Conservation (phyloP, 31 red algal genomes). For the Porphyra umbilicalis region DNA sequence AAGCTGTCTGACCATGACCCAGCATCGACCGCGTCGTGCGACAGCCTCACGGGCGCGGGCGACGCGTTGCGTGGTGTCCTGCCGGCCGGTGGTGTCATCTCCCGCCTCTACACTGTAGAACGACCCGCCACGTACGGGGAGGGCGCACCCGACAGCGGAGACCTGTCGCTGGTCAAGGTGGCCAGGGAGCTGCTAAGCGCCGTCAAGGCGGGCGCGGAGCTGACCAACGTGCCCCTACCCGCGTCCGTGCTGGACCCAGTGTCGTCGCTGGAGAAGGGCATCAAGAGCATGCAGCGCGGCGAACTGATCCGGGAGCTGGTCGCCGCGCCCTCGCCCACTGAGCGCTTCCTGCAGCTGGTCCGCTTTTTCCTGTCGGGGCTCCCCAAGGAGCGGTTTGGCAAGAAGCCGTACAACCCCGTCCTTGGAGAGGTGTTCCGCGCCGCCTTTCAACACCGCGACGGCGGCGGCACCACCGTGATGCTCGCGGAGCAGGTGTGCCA, state of each 20-base stretch:
- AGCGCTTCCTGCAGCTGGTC: conserved; percentile 67
- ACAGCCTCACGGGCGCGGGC: neutral
- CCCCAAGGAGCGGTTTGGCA: conserved; percentile 76
- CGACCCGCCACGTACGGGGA: neutral
- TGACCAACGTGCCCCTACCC: conserved; percentile 74
- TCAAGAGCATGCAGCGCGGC: conserved; percentile 86
- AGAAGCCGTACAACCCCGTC: conserved; percentile 95
- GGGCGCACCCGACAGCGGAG: conserved; percentile 17
- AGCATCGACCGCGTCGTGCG: neutral
- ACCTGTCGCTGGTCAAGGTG: conserved; percentile 67
- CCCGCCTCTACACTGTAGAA: conserved; percentile 3
- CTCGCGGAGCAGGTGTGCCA: conserved; percentile 93
- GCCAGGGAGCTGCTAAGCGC: conserved; percentile 64
- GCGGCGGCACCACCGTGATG: conserved; percentile 40
- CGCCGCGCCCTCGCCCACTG: conserved; percentile 11
- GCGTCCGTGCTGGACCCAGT: conserved; percentile 87
- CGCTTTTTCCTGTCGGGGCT: conserved; percentile 82
- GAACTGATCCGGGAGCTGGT: conserved; percentile 71
- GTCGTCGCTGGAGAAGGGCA: conserved; percentile 79
- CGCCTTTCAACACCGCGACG: conserved; percentile 60
- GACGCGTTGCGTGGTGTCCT: neutral
- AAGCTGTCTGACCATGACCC: neutral
- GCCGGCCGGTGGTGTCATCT: neutral
- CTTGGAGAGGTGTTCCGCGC: conserved; percentile 86
- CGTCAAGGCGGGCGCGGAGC: conserved; percentile 72